Percentiles rank a stretch among this genome's conserved stretches.
Conservation (phyloP, 2,329 filamentous ascomycete species). For the Alternaria burnsii region DNA sequence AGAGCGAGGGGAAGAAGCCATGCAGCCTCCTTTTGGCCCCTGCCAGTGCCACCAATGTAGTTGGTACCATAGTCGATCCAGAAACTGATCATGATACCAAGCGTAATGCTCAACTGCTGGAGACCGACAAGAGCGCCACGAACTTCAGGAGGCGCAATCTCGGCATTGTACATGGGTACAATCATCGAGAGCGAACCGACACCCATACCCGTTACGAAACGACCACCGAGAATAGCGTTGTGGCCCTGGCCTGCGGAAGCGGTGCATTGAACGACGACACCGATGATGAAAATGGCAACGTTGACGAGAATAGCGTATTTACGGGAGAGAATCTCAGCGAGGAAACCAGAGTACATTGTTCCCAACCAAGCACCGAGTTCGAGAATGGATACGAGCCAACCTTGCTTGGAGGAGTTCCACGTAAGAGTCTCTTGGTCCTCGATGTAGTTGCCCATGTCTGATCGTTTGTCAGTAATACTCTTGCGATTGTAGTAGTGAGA, state of each 20-base stretch:
- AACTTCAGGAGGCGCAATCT: constrained; percentile 65
- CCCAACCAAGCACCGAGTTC: constrained; percentile 80
- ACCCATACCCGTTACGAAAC: constrained; percentile 77
- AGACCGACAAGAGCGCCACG: constrained; percentile 70
- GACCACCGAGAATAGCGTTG: constrained; percentile 70
- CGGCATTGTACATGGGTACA: constrained; percentile 61
- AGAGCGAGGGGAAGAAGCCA: constrained; percentile 78
- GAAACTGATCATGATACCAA: constrained; percentile 70
- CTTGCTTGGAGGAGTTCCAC: constrained; percentile 52
- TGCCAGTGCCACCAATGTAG: constrained; percentile 64
- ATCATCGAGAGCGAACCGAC: constrained; percentile 75
- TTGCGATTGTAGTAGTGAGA: not conserved
- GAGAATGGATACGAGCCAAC: constrained; percentile 67
- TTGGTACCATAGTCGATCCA: constrained; percentile 50
- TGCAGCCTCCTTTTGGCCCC: constrained; percentile 69
- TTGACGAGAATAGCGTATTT: constrained; percentile 75
- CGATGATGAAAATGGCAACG: constrained; percentile 71
- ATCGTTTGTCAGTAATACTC: not conserved
- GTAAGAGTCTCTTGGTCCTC: constrained; percentile 33
- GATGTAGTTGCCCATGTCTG: constrained; percentile 55
- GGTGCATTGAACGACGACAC: constrained; percentile 72
- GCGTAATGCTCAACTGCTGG: constrained; percentile 68
- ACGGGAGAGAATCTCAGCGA: constrained; percentile 73
- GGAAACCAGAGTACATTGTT: constrained; percentile 71
- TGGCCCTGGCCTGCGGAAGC: constrained; percentile 62